Evolutionary conservation across 1,284 basidiomycete genomes (phyloP).

Genomic region (Rhodotorula sp.): DNA sequence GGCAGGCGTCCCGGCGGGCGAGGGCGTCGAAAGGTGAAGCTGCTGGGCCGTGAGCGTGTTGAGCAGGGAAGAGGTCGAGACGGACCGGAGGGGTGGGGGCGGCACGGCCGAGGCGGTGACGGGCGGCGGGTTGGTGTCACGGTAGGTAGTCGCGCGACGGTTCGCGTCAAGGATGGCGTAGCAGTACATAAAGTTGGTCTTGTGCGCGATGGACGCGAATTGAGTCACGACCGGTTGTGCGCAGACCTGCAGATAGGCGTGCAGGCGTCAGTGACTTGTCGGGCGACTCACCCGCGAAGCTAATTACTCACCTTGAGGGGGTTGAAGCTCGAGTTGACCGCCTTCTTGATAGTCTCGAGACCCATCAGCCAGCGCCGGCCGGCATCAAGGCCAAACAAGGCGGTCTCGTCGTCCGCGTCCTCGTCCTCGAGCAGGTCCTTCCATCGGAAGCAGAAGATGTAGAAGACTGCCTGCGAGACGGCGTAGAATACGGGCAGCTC

Average conservation of each 20-base stretch:
- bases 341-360: slow-evolving; percentile 73
- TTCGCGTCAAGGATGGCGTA: slow-evolving; percentile 90
- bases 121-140: slow-evolving; percentile 18
- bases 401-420: slow-evolving; percentile 54
- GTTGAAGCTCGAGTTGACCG: slow-evolving; percentile 79
- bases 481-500: slow-evolving; percentile 76
- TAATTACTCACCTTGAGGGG: slow-evolving; percentile 68
- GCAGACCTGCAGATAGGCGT: slow-evolving; percentile 62
- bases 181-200: slow-evolving; percentile 90
- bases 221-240: slow-evolving; percentile 85
- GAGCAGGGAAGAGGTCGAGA: slow-evolving; percentile 26
- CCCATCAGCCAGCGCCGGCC: slow-evolving; percentile 76
- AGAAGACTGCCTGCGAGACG: slow-evolving; percentile 85
- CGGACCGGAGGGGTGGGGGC: slow-evolving; percentile 24
- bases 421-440: slow-evolving; percentile 66
- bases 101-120: background rate
- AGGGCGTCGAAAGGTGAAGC: slow-evolving; percentile 14
- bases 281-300: background rate
- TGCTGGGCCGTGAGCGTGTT: slow-evolving; percentile 22
- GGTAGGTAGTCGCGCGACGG: slow-evolving; percentile 39
- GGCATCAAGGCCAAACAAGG: slow-evolving; percentile 46
- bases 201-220: slow-evolving; percentile 89
- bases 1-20: slow-evolving; percentile 10
- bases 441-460: slow-evolving; percentile 99
- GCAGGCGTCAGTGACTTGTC: background rate